Base-by-base conservation (phyloP, 2,329 filamentous ascomycete genomes). In the Penicillium sp. region DNA sequence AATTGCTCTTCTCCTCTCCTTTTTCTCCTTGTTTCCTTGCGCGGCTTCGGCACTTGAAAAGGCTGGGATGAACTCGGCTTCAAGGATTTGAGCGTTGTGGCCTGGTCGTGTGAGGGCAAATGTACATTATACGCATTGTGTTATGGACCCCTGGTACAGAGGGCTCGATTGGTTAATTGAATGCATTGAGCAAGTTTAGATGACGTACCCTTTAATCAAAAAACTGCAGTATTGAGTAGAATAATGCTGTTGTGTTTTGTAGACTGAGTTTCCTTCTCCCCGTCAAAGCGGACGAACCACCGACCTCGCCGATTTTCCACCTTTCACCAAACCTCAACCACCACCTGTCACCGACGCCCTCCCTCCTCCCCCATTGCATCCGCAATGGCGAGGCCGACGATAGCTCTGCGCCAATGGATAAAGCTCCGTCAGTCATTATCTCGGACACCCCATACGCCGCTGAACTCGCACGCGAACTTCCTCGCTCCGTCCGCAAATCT, bases 71-170 rank as follows among this genome's bases (percentile, higher is more conserved):
- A 35, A 35, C 15, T 43, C 49, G 50, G 52, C 46, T 56, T 55
- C 51, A 50, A 47, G 47, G 45, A 54, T 54, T 46, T 55, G 54
- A 55, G 52, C 55, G 52, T 56, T 58, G 51, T 59, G 50, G 53
- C 53, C 51, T 52, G 55, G 50, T 45, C 49, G 61, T 61, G 58
- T 57, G 65, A 60, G 60, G 61, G 60, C 62, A 62, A 66, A 63
- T 68, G 66, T 69, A 69, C 63, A 69, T 68, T 69, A 69, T 66
- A 61, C 59, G 58, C 58, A 61, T 61, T 57, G 54, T 57, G 49
- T 59, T 61, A 54, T 49, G 50, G 44, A 55, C 53, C 53, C 54
- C 55, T 58, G 52, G 50, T 56, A 56, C 46, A 57, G 53, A 58
- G 50, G 57, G 52, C 47, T 59, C 42, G 44, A 52, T 59, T 58